Evolutionary conservation across 768 basidiomycete species (phyloP), one percentile per base, ranked within the genome.

Genomic region (Hygrophoropsis aurantiaca): DNA sequence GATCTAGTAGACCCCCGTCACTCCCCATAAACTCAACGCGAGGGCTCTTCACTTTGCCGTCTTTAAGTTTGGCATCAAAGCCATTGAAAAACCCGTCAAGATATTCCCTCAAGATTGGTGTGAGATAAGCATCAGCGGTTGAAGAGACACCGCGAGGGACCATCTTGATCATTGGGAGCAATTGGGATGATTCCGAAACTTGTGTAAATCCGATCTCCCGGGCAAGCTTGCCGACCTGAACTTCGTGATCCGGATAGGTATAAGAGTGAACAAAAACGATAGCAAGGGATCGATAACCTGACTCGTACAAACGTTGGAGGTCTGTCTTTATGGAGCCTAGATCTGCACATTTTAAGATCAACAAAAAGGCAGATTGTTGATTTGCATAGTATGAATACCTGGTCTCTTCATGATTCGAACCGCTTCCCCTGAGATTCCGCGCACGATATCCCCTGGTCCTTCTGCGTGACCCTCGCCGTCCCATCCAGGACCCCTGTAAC

Each of bases 1-100:
- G 67, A 60, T 91, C 87, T 19, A 92, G 70, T 9, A 94, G 70
- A 6, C 90, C 90, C 5, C 92, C 95, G 58, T 98, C 94, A 45
- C 87, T 90, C 27, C 87, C 87, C 95, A 97, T 98, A 61, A 97
- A 97, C 61, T 94, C 93, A 25, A 97, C 92, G 2, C 90, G 71
- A 1, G 84, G 82, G 47, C 80, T 83, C 33, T 69, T 68, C 47
- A 81, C 46, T 11, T 64, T 66, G 3, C 85, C 82, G 51, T 82
- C 82, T 59, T 73, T 74, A 50, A 92, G 72, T 57, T 84, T 82
- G 34, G 73, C 74, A 50, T 94, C 91, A 56, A 97, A 97, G 0
- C 93, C 93, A 30, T 71, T 67, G 66, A 94, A 95, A 73, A 97
- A 97, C 0, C 92, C 92, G 51, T 93, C 87, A 4, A 97, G 76